phyloP scores from a whole-genome alignment of 1,139 yeast genomes.

The Yamadazyma pseudoaaseri region DNA sequence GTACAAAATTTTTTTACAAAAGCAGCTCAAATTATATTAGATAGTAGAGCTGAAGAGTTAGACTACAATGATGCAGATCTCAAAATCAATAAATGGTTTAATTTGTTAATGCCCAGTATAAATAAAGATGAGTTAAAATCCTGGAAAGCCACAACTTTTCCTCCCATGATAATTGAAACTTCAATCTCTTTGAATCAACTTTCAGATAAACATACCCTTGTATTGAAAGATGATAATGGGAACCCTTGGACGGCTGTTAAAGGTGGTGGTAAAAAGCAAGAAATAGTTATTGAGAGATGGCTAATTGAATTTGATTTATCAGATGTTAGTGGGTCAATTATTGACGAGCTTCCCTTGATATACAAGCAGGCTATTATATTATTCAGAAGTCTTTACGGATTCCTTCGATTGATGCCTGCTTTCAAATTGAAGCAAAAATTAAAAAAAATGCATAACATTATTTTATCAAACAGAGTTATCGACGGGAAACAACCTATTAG shows the following conservation, averaged over 20 bases:
- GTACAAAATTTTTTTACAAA: slow-evolving; percentile 70
- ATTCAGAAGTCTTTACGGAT: slow-evolving; percentile 71
- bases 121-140: slow-evolving; percentile 55
- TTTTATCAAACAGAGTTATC: slow-evolving; percentile 56
- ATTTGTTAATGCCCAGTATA: slow-evolving; percentile 51
- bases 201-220: slow-evolving; percentile 58
- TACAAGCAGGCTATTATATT: slow-evolving; percentile 75
- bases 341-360: slow-evolving; percentile 61
- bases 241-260: slow-evolving; percentile 43
- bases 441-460: slow-evolving; percentile 20
- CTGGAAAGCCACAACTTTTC: slow-evolving; percentile 56
- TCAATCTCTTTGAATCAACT: slow-evolving; percentile 69
- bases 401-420: slow-evolving; percentile 69
- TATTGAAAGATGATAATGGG: slow-evolving; percentile 49
- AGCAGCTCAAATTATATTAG: slow-evolving; percentile 55
- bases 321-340: slow-evolving; percentile 25
- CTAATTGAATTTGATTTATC: slow-evolving; percentile 66
- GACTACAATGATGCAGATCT: slow-evolving; percentile 8
- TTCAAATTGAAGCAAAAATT: slow-evolving; percentile 50
- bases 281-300: slow-evolving; percentile 93
- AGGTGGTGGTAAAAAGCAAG: slow-evolving; percentile 55
- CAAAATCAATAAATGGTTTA: slow-evolving; percentile 62
- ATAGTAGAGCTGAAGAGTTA: slow-evolving; percentile 17
- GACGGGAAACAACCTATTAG: slow-evolving; percentile 79
- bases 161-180: slow-evolving; percentile 86